Percentiles rank a stretch among this genome's conserved stretches.
Evolutionary conservation across 192 early-diverging fungal genomes (phyloP).

Genomic region (Coemansia interrupta): DNA sequence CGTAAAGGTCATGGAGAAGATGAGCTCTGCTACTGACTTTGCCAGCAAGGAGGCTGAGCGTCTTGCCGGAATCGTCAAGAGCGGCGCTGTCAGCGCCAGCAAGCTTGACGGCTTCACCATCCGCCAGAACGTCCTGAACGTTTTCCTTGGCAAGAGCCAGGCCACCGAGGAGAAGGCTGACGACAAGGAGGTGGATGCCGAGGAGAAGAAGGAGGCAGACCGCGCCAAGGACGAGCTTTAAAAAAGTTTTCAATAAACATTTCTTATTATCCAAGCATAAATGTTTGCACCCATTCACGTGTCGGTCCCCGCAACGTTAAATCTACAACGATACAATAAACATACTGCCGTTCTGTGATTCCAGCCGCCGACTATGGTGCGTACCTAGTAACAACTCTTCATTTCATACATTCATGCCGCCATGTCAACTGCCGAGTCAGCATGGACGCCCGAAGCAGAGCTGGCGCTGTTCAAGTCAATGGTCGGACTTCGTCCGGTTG

Average conservation of each 20-base stretch:
- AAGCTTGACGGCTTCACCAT: constrained; percentile 85
- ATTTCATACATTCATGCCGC: not conserved
- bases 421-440: constrained; percentile 3
- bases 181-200: constrained; percentile 19
- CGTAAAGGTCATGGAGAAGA: constrained; percentile 88
- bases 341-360: no score
- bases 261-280: not conserved
- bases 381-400: not conserved
- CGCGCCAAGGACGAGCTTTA: constrained; percentile 52
- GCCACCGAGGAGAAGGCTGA: constrained; percentile 23
- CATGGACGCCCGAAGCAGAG: constrained; percentile 42
- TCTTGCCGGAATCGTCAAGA: constrained; percentile 71
- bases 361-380: no score
- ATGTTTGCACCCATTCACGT: no score
- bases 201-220: constrained; percentile 26
- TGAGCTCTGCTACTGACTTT: constrained; percentile 65
- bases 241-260: constrained; percentile 1
- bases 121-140: constrained; percentile 78
- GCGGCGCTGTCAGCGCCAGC: constrained; percentile 61
- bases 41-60: constrained; percentile 75
- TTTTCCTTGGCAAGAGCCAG: constrained; percentile 46
- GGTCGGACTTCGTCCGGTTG: constrained; percentile 47
- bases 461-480: constrained; percentile 44
- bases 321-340: no score
- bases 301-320: no score